Evolutionary conservation across 1,284 basidiomycete species (phyloP).

Genomic region (Testicularia cyperi): DNA sequence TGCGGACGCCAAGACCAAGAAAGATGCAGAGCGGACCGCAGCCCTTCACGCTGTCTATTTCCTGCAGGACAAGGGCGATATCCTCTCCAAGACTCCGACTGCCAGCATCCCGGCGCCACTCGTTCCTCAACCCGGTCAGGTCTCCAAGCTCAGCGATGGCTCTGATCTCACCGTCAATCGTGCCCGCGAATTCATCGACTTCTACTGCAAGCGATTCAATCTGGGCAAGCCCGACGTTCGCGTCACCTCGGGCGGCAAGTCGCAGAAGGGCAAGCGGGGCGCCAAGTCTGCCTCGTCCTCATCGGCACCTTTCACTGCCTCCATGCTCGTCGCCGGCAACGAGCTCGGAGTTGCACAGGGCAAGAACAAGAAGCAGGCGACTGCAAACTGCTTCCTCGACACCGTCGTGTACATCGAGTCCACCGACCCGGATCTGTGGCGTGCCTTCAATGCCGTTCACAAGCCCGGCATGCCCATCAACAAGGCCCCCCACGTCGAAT

Average conservation of each 20-base stretch:
- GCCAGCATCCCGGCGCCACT: constrained; percentile 61
- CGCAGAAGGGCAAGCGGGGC: constrained; percentile 23
- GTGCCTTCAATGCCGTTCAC: constrained; percentile 65
- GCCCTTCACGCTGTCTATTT: constrained; percentile 43
- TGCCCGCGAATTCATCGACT: constrained; percentile 90
- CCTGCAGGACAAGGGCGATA: constrained; percentile 32
- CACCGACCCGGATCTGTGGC: constrained; percentile 80
- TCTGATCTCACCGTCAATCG: constrained; percentile 71
- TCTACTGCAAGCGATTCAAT: constrained; percentile 79
- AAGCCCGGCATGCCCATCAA: constrained; percentile 62
- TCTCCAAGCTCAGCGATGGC: constrained; percentile 68
- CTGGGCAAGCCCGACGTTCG: constrained; percentile 78
- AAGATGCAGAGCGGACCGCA: constrained; percentile 75
- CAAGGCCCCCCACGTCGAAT: constrained; percentile 72
- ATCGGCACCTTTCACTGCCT: constrained; percentile 65
- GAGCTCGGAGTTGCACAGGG: constrained; percentile 77
- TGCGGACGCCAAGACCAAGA: constrained; percentile 70
- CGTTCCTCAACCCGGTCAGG: constrained; percentile 18
- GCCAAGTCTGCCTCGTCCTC: constrained; percentile 4
- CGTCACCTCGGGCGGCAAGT: constrained; percentile 15
- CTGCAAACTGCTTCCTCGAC: constrained; percentile 78
- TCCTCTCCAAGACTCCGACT: constrained; percentile 33
- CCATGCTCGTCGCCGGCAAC: constrained; percentile 77
- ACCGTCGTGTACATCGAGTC: constrained; percentile 81
- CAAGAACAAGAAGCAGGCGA: constrained; percentile 74